These are phyloP conservation scores for Biscutella laevigata DNA, from an alignment of 441 rosid genomes.

Conservation along the genomic window DNA sequence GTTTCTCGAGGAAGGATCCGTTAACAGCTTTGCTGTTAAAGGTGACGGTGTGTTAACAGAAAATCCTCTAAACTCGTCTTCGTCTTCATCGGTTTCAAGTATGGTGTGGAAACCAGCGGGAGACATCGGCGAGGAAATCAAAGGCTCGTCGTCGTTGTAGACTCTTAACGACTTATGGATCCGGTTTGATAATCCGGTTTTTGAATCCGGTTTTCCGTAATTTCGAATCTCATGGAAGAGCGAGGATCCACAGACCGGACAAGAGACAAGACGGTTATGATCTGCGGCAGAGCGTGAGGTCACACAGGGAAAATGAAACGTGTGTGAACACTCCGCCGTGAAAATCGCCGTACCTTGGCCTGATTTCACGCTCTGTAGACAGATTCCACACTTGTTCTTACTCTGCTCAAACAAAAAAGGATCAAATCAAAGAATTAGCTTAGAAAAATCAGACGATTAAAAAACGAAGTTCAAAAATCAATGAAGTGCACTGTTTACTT, in stretches of 20 bases:
- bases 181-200: too few species aligned
- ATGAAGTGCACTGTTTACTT: too few species aligned
- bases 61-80: conserved; percentile 52
- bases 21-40: conserved; percentile 11
- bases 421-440: too few species aligned
- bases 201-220: too few species aligned
- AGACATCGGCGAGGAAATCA: conserved; percentile 43
- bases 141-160: conserved; percentile 77
- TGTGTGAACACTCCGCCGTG: conserved; percentile 78
- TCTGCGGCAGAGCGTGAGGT: too few species aligned
- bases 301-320: conserved; percentile 76
- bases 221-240: too few species aligned
- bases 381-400: conserved; percentile 55
- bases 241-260: too few species aligned
- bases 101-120: conserved; percentile 60
- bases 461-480: too few species aligned
- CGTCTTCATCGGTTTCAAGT: conserved; percentile 66
- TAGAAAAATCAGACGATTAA: too few species aligned
- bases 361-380: conserved; percentile 46
- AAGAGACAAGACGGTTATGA: too few species aligned
- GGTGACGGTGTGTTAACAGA: conserved; percentile 27
- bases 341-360: conserved; percentile 78
- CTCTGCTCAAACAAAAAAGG: too few species aligned
- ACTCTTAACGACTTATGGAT: conserved; percentile 38
- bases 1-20: conserved; percentile 17